Base-by-base conservation (phyloP, 495 filamentous ascomycete genomes). In the Parachaetomium inaequale region DNA sequence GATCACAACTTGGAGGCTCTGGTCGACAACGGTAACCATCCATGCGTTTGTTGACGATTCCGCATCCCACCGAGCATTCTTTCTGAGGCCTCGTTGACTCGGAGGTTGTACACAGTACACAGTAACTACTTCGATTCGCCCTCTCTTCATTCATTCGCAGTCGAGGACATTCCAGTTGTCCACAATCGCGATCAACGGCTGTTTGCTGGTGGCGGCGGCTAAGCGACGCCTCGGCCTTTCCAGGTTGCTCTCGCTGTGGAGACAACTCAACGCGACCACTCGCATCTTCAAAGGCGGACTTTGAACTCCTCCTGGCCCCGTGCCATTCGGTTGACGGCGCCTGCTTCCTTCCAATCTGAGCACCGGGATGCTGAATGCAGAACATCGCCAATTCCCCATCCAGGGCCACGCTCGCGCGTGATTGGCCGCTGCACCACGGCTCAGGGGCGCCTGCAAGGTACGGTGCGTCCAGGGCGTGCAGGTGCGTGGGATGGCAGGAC, bases 311-410 rank as follows among this genome's bases (percentile, higher is more conserved):
- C 42, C 19, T 17, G 42, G 42, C n/a, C 42, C 42, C 19, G 42
- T 46, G 42, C 42, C 42, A 46, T 46, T 46, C 42, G 42, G 42
- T 49, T 49, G 46, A 51, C 26, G 47, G 54, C 54, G 38, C 40
- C 54, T 55, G 53, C 23, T 10, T 31, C 4, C 38, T 57, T 57
- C 54, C 54, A 57, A 57, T 57, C 34, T 26, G 21, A 55, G 23
- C 53, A 29, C 5, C 53, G n/a, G 50, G 17, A 53, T 15, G 54
- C 54, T 31, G 38, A 7, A 29, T 57, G 54, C 40, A 57, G 26
- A 57, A 45, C 54, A 57, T 57, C 45, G 45, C 53, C 52, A 29
- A n/a, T 51, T 55, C 52, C 32, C 34, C 52, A 26, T 8, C 28
- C 19, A 38, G 23, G 31, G n/a, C 31, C 17, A 15, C 21, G 4